These are phyloP conservation scores for Picea glauca DNA, from an alignment of 75 land plant genomes.

Conservation along the genomic window DNA sequence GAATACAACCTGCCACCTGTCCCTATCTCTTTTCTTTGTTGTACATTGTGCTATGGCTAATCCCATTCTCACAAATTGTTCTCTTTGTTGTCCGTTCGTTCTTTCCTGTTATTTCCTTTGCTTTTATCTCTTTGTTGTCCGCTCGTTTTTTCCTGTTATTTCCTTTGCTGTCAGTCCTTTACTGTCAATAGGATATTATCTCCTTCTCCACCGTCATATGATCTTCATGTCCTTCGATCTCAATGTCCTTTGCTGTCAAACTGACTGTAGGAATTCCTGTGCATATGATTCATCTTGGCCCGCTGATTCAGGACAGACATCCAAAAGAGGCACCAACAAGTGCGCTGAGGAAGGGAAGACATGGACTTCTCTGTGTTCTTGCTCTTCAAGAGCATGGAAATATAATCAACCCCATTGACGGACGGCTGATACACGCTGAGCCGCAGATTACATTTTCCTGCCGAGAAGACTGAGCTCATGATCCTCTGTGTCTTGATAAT, in stretches of 20 bases:
- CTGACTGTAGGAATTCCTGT: slow-evolving; percentile 91
- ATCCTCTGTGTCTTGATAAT: slow-evolving; percentile 99
- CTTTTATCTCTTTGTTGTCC: no score
- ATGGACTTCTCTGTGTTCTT: slow-evolving; percentile 83
- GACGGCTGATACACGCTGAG: slow-evolving; percentile 92
- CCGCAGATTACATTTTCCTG: slow-evolving; percentile 84
- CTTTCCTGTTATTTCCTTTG: no score
- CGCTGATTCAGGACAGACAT: slow-evolving; percentile 54
- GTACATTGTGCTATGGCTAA: no score
- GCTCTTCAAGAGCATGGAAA: slow-evolving; percentile 96
- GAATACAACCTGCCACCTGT: no score
- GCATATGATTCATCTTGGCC: slow-evolving; percentile 57
- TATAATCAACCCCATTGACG: slow-evolving; percentile 73
- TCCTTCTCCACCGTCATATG: no score
- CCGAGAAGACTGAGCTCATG: slow-evolving; percentile 93
- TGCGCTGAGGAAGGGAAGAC: slow-evolving; percentile 45
- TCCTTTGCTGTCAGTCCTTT: no score
- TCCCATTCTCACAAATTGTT: no score
- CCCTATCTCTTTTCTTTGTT: no score
- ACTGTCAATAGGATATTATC: no score
- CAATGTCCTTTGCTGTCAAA: slow-evolving; percentile 26
- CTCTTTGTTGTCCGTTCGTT: no score
- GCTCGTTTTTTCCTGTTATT: no score
- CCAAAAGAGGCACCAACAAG: slow-evolving; percentile 96
- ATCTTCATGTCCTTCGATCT: no score